A percentile compares a stretch with the other conserved stretches of the same genome.
phyloP scores from a whole-genome alignment of 495 filamentous ascomycete genomes.

The Sabuloglossum arenarium region DNA sequence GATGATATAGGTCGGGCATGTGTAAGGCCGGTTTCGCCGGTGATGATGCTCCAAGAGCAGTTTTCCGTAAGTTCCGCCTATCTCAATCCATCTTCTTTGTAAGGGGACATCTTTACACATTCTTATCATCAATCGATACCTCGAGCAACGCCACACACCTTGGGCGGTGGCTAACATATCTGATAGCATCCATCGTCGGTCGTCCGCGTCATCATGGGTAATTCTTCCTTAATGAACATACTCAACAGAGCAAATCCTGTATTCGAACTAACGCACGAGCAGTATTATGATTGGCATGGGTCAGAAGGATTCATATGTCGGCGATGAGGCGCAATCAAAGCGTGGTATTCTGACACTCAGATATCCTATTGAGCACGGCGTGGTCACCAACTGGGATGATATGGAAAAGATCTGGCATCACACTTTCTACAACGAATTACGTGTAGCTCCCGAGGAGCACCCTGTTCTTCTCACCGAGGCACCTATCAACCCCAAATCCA shows the following conservation, averaged over 20 bases:
- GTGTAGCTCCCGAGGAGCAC: slow-evolving; percentile 99
- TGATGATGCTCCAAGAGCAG: slow-evolving; percentile 98
- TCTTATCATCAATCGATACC: not conserved
- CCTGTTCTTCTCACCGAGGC: slow-evolving; percentile 97
- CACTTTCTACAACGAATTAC: slow-evolving; percentile 99
- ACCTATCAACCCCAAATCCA: slow-evolving; percentile 99
- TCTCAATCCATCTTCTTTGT: not conserved
- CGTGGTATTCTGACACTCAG: slow-evolving; percentile 98
- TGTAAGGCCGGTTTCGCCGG: slow-evolving; percentile 99
- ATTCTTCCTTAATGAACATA: slow-evolving; percentile 15
- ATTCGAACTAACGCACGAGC: slow-evolving; percentile 2
- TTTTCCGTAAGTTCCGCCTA: slow-evolving; percentile 80
- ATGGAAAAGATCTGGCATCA: slow-evolving; percentile 99
- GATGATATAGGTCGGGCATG: slow-evolving; percentile 79
- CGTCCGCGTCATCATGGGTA: slow-evolving; percentile 99
- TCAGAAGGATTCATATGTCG: slow-evolving; percentile 99
- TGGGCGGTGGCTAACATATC: slow-evolving; percentile 7
- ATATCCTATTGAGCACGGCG: slow-evolving; percentile 99
- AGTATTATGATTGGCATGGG: slow-evolving; percentile 99
- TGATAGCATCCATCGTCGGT: slow-evolving; percentile 89
- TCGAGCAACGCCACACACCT: not conserved
- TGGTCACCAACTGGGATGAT: slow-evolving; percentile 99
- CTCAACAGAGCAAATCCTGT: slow-evolving; percentile 5
- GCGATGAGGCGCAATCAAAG: slow-evolving; percentile 98
- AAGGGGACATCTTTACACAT: not conserved